A percentile compares a stretch with the other conserved stretches of the same genome.
phyloP scores from a whole-genome alignment of 805 yeast species.

The Cyberlindnera xylosilytica region DNA sequence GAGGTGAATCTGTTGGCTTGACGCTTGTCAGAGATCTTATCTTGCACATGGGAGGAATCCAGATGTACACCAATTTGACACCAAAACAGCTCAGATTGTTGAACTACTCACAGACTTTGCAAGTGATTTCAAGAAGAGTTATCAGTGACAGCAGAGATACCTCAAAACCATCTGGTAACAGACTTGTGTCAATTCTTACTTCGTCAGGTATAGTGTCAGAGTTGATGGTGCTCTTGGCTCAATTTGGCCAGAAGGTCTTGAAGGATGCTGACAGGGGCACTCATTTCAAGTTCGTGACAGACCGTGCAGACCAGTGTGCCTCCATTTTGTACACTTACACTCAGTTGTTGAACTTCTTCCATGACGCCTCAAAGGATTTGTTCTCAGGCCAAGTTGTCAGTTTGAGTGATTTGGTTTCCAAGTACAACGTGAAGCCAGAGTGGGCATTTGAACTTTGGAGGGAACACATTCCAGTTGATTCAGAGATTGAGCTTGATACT shows the following conservation, averaged over 20 bases:
- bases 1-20: conserved; percentile 55
- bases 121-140: conserved; percentile 49
- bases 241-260: conserved; percentile 39
- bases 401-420: conserved; percentile 37
- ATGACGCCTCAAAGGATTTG: conserved; percentile 29
- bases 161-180: conserved; percentile 43
- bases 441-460: conserved; percentile 87
- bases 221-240: conserved; percentile 60
- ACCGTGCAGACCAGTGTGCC: conserved; percentile 67
- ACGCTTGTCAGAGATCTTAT: conserved; percentile 66
- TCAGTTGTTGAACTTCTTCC: conserved; percentile 54
- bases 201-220: conserved; percentile 52
- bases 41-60: conserved; percentile 75
- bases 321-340: conserved; percentile 64
- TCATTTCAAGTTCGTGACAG: conserved; percentile 70
- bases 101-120: conserved; percentile 61
- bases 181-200: conserved; percentile 45
- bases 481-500: conserved; percentile 20
- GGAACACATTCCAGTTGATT: conserved; percentile 31
- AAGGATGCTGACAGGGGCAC: conserved; percentile 31
- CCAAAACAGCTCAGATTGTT: conserved; percentile 60
- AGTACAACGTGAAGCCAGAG: conserved; percentile 45
- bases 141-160: conserved; percentile 51
- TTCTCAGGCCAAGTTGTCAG: conserved; percentile 38
- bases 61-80: conserved; percentile 64